A percentile compares a stretch with the other conserved stretches of the same genome.
These are phyloP conservation scores for Lycium ferocissimum DNA, from an alignment of 257 asterid genomes.

Conservation along the genomic window DNA sequence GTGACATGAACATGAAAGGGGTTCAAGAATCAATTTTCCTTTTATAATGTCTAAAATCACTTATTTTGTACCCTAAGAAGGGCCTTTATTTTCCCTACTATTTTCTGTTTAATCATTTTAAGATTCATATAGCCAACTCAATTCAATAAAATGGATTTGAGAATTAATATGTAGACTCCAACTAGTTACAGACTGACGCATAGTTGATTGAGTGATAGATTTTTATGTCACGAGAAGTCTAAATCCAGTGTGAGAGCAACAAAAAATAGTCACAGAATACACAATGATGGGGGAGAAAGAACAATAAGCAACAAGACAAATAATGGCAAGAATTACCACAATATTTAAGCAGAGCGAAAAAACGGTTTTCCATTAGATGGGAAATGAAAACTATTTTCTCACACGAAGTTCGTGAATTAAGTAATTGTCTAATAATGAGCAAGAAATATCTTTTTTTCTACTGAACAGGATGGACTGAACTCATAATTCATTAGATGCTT, in stretches of 20 bases:
- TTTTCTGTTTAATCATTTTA: neutral
- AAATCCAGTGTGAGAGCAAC: neutral
- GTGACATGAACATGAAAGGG: too few relatives aligned
- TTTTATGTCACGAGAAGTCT: neutral
- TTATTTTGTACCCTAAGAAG: neutral
- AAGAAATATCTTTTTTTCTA: too few relatives aligned
- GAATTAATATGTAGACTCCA: neutral
- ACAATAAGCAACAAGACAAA: neutral
- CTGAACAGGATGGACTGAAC: too few relatives aligned
- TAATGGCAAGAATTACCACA: slow-evolving; percentile 7
- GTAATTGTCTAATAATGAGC: too few relatives aligned
- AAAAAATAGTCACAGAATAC: neutral
- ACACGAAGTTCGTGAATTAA: too few relatives aligned
- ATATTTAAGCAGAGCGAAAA: neutral
- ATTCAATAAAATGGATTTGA: neutral
- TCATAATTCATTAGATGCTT: too few relatives aligned
- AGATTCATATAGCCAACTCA: neutral
- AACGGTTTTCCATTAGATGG: too few relatives aligned
- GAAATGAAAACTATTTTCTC: too few relatives aligned
- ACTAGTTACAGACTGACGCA: neutral
- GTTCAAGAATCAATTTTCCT: too few relatives aligned
- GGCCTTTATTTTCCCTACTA: neutral
- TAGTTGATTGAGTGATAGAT: neutral
- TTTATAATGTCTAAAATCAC: too few relatives aligned
- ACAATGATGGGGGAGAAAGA: neutral